Evolutionary conservation across 2,329 filamentous ascomycete genomes (phyloP).

Genomic region (Camillea tinctor): DNA sequence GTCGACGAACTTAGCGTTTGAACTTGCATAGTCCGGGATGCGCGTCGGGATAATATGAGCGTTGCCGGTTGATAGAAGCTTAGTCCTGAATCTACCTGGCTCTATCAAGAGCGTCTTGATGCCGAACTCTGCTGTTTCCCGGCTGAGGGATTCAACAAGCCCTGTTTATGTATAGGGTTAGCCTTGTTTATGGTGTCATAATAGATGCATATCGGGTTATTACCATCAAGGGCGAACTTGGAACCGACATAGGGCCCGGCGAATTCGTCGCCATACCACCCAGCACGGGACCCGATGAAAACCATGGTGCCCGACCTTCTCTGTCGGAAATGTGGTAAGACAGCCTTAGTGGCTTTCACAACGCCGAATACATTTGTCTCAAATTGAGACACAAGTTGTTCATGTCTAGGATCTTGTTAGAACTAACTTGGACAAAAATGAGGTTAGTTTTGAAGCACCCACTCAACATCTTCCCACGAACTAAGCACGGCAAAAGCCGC

Average conservation of each 20-base stretch:
- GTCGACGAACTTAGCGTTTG: neutral
- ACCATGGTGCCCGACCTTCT: conserved; percentile 13
- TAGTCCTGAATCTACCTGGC: conserved; percentile 18
- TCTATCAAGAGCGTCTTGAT: conserved; percentile 18
- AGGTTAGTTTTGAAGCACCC: neutral
- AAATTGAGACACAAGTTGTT: conserved; percentile 13
- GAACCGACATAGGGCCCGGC: conserved; percentile 13
- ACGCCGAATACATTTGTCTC: conserved; percentile 18
- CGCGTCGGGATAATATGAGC: conserved; percentile 1
- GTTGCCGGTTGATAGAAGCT: conserved; percentile 13
- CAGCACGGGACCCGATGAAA: conserved; percentile 17
- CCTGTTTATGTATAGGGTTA: conserved; percentile 4
- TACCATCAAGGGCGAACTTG: conserved; percentile 21
- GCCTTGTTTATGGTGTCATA: neutral
- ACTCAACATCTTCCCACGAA: conserved; percentile 18
- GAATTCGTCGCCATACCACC: conserved; percentile 15
- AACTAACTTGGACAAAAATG: neutral
- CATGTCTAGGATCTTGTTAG: neutral
- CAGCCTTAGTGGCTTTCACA: conserved; percentile 15
- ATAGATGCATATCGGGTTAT: neutral
- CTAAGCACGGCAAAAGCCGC: conserved; percentile 12
- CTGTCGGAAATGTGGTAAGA: conserved; percentile 15
- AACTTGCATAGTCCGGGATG: conserved; percentile 11
- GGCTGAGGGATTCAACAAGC: conserved; percentile 12
- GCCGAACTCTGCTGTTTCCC: conserved; percentile 14